phyloP scores from a whole-genome alignment of 2,329 filamentous ascomycete species.

The Pyricularia pennisetigena region DNA sequence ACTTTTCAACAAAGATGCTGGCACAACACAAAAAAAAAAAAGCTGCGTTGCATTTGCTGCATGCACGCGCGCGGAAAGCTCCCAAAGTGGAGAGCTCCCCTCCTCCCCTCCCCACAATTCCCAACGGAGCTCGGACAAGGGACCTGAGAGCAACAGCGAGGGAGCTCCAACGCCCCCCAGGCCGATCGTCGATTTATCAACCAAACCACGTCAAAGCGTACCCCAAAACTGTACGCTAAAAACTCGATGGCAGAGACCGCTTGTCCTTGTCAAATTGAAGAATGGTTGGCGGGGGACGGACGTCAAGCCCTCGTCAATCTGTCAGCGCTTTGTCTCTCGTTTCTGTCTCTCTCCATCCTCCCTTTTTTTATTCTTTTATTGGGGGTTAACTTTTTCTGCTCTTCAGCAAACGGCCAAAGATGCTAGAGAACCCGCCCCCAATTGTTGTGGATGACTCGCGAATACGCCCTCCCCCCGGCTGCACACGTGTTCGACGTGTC shows the following conservation, averaged over 20 bases:
- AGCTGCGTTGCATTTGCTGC: neutral
- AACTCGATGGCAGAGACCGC: neutral
- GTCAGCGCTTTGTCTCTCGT: neutral
- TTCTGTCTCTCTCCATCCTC: too few species aligned
- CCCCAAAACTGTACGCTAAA: neutral
- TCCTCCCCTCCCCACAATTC: neutral
- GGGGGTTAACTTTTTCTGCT: too few species aligned
- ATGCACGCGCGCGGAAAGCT: neutral
- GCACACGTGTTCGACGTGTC: neutral
- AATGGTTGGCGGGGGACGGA: neutral
- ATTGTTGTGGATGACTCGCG: neutral
- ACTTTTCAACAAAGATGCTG: neutral
- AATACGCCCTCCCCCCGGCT: neutral
- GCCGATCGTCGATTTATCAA: neutral
- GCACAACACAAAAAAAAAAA: neutral
- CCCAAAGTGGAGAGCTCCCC: neutral
- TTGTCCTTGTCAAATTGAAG: neutral
- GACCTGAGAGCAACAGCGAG: neutral
- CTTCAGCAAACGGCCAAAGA: neutral
- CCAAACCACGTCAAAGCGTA: neutral
- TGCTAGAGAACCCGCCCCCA: neutral
- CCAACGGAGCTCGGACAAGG: neutral
- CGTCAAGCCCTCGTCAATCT: neutral
- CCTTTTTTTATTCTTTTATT: neutral
- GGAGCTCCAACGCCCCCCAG: neutral